Evolutionary conservation across 805 yeast species (phyloP).

Genomic region (Hanseniaspora meyeri): DNA sequence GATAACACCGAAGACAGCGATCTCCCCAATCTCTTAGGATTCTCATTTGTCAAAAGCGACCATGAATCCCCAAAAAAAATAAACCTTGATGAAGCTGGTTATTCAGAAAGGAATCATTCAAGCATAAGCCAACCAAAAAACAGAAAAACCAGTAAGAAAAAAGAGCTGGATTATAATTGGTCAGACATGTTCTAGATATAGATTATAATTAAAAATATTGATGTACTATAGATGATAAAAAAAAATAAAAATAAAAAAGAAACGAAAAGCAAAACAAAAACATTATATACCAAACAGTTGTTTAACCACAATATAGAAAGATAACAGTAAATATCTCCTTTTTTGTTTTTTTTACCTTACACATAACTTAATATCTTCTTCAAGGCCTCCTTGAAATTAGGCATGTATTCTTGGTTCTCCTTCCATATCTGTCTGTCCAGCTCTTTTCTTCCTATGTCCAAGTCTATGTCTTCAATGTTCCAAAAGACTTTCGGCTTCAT

Average conservation of each 20-base stretch:
- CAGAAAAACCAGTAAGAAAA: neutral
- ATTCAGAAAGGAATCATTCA: neutral
- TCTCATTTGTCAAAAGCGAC: neutral
- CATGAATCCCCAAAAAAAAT: neutral
- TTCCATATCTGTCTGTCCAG: conserved; percentile 70
- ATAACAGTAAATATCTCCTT: neutral
- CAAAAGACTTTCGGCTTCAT: conserved; percentile 36
- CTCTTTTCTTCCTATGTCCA: conserved; percentile 71
- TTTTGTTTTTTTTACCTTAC: neutral
- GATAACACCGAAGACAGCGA: neutral
- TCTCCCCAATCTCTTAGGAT: neutral
- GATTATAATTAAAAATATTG: neutral
- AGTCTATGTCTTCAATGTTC: conserved; percentile 50
- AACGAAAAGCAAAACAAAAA: too few species aligned
- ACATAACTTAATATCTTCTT: conserved; percentile 17
- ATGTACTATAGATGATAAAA: too few species aligned
- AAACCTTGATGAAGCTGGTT: neutral
- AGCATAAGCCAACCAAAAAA: neutral
- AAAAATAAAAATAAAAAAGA: neutral
- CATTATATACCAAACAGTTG: too few species aligned
- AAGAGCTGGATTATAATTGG: neutral
- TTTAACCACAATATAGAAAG: too few species aligned
- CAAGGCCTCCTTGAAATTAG: conserved; percentile 15
- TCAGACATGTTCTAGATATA: neutral
- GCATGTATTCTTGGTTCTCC: conserved; percentile 39